Evolutionary conservation across 768 basidiomycete species (phyloP).

Genomic region (Rhizopogon vinicolor): DNA sequence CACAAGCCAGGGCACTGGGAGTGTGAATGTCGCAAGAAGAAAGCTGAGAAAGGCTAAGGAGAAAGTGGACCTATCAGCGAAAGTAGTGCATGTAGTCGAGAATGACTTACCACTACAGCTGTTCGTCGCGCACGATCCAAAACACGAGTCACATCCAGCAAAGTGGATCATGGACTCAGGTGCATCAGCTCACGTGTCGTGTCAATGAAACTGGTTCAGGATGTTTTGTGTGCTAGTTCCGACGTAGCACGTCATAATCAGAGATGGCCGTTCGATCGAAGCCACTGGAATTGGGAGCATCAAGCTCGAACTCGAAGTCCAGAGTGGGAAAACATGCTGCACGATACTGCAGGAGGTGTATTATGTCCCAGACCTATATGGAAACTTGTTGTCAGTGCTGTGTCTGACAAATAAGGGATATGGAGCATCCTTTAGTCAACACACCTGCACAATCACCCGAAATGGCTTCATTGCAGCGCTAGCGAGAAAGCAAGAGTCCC

Average conservation of each 20-base stretch:
- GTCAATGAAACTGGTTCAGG: constrained; percentile 1
- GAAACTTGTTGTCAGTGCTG: constrained; percentile 15
- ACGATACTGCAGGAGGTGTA: constrained; percentile 8
- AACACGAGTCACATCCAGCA: too few relatives aligned
- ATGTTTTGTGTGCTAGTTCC: background rate
- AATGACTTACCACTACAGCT: background rate
- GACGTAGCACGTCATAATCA: background rate
- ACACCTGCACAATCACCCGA: background rate
- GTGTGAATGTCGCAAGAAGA: background rate
- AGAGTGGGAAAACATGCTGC: background rate
- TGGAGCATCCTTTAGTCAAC: background rate
- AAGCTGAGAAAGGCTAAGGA: background rate
- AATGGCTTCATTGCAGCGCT: background rate
- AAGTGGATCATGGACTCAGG: constrained; percentile 3
- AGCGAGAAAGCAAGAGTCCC: background rate
- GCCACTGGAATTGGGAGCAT: background rate
- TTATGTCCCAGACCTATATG: constrained; percentile 15
- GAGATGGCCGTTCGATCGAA: constrained; percentile 1
- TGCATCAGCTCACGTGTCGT: background rate
- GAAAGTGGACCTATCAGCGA: too few relatives aligned
- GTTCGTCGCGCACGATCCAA: background rate
- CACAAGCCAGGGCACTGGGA: background rate
- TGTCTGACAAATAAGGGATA: background rate
- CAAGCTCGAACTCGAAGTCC: background rate
- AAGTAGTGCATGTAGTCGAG: background rate